Base-by-base conservation (phyloP, 805 yeast species). In the Wickerhamiella azymoides region DNA sequence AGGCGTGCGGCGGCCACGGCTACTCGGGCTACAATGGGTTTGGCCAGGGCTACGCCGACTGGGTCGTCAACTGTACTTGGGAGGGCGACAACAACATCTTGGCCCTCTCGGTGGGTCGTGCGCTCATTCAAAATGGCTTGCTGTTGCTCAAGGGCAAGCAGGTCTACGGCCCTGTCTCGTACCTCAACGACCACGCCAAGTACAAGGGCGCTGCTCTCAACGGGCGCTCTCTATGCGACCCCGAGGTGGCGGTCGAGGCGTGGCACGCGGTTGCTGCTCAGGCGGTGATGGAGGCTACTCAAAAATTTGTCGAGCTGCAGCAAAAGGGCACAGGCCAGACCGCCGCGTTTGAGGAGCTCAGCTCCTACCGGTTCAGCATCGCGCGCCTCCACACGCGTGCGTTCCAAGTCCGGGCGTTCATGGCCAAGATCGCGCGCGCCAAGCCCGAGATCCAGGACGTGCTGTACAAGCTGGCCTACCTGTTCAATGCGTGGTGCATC, bases 41-140 rank as follows among this genome's bases (percentile, higher is more conserved):
- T 59, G 94, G 89, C 35, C 82, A 80, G 59, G 85, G 84, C 11
- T 83, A 74, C 66, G 72, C 73, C 49, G 94, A 84, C 61, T 85
- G 92, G 82, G 92, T 80, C 13, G 94, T 84, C 32, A 94, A 84
- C 65, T 84, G 93, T 63, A 84, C 94, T 14, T 84, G 94, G 94
- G 94, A 84, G 67, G 94, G 94, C 62, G 94, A 84, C 63, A 84
- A 84, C 67, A 84, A 76, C 57, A 80, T 84, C 36, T 69, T 84
- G 53, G 80, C 83, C 3, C 75, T 82, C 62, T 77, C 82, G 40
- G 75, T 82, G 48, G 94, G 93, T 47, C 76, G 85, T 61, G 77
- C 85, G 21, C 66, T 77, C 19, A 63, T 76, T 48, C 79, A 73
- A 60, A 63, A 65, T 45, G 66, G 67, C 24, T 57, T 64, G 42